Evolutionary conservation across 2,329 filamentous ascomycete genomes (phyloP).

Genomic region (Apiospora phragmitis): DNA sequence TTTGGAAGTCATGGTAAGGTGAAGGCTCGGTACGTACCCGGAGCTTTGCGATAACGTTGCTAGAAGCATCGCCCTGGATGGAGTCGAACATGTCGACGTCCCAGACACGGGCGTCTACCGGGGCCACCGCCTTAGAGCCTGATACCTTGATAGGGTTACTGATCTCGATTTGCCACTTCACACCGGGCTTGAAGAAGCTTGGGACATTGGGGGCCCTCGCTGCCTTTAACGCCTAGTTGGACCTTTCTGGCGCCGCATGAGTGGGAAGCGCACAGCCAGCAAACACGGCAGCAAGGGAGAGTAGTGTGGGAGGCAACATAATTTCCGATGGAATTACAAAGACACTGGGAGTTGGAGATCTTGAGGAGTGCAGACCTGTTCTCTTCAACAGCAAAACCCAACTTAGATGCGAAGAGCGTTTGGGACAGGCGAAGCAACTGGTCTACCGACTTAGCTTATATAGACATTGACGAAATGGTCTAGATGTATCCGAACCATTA

Average conservation of each 20-base stretch:
- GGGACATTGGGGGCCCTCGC: neutral
- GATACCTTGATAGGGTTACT: slow-evolving; percentile 5
- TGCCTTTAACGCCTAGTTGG: neutral
- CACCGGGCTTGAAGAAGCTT: neutral
- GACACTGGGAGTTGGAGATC: no score
- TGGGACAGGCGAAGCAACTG: neutral
- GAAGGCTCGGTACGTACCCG: neutral
- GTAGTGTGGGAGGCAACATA: neutral
- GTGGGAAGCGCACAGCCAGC: neutral
- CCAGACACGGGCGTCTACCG: slow-evolving; percentile 10
- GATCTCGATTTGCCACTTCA: slow-evolving; percentile 15
- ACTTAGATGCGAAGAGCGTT: neutral
- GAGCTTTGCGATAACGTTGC: neutral
- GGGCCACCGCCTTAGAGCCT: neutral
- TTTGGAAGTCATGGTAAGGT: neutral
- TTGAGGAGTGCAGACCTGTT: no score
- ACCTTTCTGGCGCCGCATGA: neutral
- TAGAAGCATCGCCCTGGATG: neutral
- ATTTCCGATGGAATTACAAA: neutral
- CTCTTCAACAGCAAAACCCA: no score
- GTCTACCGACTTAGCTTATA: neutral
- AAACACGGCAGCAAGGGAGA: neutral
- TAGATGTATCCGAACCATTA: neutral
- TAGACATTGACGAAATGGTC: neutral
- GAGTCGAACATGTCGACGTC: slow-evolving; percentile 5